phyloP scores from a whole-genome alignment of 2,329 filamentous ascomycete species.

The Calonectria naviculata region DNA sequence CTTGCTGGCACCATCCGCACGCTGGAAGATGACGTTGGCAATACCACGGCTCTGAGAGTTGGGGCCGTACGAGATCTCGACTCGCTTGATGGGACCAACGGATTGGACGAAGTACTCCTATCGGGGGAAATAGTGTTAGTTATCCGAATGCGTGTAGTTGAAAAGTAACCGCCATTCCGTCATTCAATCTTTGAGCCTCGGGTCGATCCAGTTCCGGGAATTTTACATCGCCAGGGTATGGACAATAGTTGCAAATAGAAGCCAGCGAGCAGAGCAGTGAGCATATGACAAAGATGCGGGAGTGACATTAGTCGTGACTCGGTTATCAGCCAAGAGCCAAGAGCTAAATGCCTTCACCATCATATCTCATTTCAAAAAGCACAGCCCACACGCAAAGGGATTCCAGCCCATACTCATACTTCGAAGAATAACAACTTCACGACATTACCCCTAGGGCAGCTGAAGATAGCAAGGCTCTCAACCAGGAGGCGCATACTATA shows the following conservation, averaged over 20 bases:
- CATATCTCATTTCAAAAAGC: constrained; percentile 13
- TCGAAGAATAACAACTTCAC: not conserved
- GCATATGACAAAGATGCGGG: constrained; percentile 27
- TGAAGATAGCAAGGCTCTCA: constrained; percentile 2
- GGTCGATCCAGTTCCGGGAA: constrained; percentile 44
- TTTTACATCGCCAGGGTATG: constrained; percentile 35
- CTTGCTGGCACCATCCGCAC: constrained; percentile 83
- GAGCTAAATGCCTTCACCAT: constrained; percentile 21
- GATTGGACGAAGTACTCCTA: constrained; percentile 97
- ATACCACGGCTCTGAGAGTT: constrained; percentile 92
- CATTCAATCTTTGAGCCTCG: constrained; percentile 45
- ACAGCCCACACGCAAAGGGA: constrained; percentile 21
- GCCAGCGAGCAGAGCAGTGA: constrained; percentile 46
- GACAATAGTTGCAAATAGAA: constrained; percentile 28
- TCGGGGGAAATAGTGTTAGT: constrained; percentile 74
- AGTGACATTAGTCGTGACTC: constrained; percentile 7
- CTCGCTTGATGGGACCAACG: constrained; percentile 90
- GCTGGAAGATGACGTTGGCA: constrained; percentile 88
- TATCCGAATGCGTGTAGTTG: constrained; percentile 50
- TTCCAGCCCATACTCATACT: constrained; percentile 12
- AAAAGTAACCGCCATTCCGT: constrained; percentile 34
- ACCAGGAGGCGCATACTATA: constrained; percentile 9
- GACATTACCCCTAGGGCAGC: constrained; percentile 1
- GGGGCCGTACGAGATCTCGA: constrained; percentile 92
- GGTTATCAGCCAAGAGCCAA: constrained; percentile 9